Evolutionary conservation across 1,284 basidiomycete species (phyloP).

Genomic region (Thelephora terrestris): DNA sequence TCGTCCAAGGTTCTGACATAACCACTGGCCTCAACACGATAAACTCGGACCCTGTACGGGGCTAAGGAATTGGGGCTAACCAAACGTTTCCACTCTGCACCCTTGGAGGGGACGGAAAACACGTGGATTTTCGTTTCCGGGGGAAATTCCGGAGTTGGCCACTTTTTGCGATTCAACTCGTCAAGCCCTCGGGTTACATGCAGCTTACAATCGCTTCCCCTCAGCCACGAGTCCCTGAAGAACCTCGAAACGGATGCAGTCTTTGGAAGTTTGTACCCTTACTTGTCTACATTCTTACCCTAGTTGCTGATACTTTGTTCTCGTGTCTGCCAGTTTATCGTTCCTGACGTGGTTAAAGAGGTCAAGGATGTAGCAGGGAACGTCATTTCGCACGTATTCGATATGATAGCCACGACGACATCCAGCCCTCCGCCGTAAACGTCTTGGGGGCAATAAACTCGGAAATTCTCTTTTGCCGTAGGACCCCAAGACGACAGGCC

Average conservation of each 20-base stretch:
- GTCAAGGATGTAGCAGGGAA: slow-evolving; percentile 17
- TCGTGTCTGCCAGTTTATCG: slow-evolving; percentile 13
- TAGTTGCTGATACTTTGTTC: not conserved
- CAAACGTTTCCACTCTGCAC: slow-evolving; percentile 8
- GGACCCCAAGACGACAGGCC: slow-evolving; percentile 8
- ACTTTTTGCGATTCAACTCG: slow-evolving; percentile 35
- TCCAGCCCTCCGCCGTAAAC: slow-evolving; percentile 9
- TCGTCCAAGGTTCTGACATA: no score
- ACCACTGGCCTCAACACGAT: slow-evolving; percentile 22
- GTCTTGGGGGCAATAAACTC: slow-evolving; percentile 7
- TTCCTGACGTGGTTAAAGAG: slow-evolving; percentile 14
- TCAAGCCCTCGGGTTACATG: slow-evolving; percentile 28
- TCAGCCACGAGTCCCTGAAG: slow-evolving; percentile 28
- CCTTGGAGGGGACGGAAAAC: slow-evolving; percentile 1
- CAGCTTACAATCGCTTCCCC: slow-evolving; percentile 31
- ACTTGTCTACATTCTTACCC: not conserved
- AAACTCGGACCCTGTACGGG: slow-evolving; percentile 24
- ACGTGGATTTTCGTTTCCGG: slow-evolving; percentile 23
- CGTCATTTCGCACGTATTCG: slow-evolving; percentile 14
- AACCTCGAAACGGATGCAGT: slow-evolving; percentile 30
- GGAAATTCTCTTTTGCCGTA: slow-evolving; percentile 8
- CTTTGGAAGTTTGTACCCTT: slow-evolving; percentile 20
- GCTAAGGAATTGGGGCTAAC: slow-evolving; percentile 15
- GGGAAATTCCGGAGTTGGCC: slow-evolving; percentile 27
- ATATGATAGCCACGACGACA: slow-evolving; percentile 13